A percentile compares a stretch with the other conserved stretches of the same genome.
phyloP scores from a whole-genome alignment of 805 yeast species.

The Cyberlindnera sargentensis region DNA sequence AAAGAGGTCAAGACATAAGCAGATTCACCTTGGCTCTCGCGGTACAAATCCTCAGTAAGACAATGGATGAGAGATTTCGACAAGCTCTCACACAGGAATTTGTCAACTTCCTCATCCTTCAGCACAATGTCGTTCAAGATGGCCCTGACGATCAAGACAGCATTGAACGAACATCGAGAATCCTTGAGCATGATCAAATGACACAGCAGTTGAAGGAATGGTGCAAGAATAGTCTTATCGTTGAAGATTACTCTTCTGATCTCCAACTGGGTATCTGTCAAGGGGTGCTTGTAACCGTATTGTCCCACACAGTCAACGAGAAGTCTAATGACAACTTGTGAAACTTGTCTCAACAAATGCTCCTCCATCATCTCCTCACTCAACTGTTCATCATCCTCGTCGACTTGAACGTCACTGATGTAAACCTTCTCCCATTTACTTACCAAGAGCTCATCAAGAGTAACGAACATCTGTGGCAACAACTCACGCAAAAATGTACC shows the following conservation, averaged over 20 bases:
- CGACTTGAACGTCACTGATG: slow-evolving; percentile 31
- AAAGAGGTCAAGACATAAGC: slow-evolving; percentile 81
- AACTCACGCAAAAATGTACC: slow-evolving; percentile 67
- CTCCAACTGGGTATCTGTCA: slow-evolving; percentile 54
- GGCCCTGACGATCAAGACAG: slow-evolving; percentile 72
- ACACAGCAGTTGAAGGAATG: slow-evolving; percentile 65
- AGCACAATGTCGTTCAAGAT: slow-evolving; percentile 62
- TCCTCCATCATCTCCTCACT: slow-evolving; percentile 99
- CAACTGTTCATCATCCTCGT: slow-evolving; percentile 62
- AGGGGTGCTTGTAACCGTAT: slow-evolving; percentile 35
- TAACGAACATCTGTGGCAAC: slow-evolving; percentile 67
- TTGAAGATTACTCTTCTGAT: slow-evolving; percentile 61
- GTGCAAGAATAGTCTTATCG: slow-evolving; percentile 63
- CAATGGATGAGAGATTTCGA: slow-evolving; percentile 64
- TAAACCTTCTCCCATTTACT: slow-evolving; percentile 68
- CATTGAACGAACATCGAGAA: slow-evolving; percentile 87
- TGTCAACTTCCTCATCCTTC: slow-evolving; percentile 71
- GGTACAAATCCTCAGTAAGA: slow-evolving; percentile 65
- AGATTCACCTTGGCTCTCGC: slow-evolving; percentile 86
- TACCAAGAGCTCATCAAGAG: slow-evolving; percentile 69
- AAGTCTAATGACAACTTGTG: slow-evolving; percentile 84
- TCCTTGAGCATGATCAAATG: slow-evolving; percentile 80
- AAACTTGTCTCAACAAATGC: slow-evolving; percentile 84
- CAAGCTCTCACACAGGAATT: slow-evolving; percentile 46
- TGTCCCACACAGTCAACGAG: slow-evolving; percentile 87